Conservation (phyloP, 805 yeast genomes). For the Lachancea thermotolerans region DNA sequence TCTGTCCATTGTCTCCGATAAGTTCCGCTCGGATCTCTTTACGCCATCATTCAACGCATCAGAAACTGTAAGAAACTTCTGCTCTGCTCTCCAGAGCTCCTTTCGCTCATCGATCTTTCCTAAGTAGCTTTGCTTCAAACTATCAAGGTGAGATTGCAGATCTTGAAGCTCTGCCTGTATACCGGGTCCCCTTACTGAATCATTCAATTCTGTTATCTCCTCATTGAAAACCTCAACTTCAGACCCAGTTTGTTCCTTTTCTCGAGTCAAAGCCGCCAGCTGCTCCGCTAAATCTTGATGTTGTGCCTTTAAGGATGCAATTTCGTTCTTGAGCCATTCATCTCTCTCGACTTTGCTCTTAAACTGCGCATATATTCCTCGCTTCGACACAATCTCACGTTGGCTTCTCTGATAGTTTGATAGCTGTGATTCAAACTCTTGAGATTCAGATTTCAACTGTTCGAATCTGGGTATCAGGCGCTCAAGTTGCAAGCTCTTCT, state of each 20-base stretch:
- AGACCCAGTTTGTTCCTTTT: not conserved
- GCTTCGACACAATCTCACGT: conserved; percentile 58
- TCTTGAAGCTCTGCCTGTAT: conserved; percentile 30
- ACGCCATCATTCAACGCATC: conserved; percentile 52
- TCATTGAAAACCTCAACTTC: conserved; percentile 19
- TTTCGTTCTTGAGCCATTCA: conserved; percentile 53
- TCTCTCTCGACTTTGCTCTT: conserved; percentile 52
- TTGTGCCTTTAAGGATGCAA: conserved; percentile 24
- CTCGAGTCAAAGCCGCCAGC: conserved; percentile 1
- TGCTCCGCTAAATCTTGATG: conserved; percentile 1
- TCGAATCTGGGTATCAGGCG: conserved; percentile 38
- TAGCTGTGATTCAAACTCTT: conserved; percentile 34
- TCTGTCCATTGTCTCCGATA: conserved; percentile 71
- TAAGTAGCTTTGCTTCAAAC: conserved; percentile 36
- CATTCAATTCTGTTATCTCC: conserved; percentile 32
- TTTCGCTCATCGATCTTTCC: conserved; percentile 60
- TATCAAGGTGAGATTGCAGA: conserved; percentile 24
- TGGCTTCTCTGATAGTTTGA: conserved; percentile 44
- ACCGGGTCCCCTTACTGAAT: conserved; percentile 34
- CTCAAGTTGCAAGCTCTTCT: conserved; percentile 35
- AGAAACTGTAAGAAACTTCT: conserved; percentile 49
- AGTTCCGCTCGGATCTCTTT: conserved; percentile 48
- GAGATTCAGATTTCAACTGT: conserved; percentile 37
- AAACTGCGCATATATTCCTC: conserved; percentile 61
- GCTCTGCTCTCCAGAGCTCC: conserved; percentile 71